These are phyloP conservation scores for Tetraselmis striata DNA, from an alignment of 139 green algal species.

Conservation along the genomic window DNA sequence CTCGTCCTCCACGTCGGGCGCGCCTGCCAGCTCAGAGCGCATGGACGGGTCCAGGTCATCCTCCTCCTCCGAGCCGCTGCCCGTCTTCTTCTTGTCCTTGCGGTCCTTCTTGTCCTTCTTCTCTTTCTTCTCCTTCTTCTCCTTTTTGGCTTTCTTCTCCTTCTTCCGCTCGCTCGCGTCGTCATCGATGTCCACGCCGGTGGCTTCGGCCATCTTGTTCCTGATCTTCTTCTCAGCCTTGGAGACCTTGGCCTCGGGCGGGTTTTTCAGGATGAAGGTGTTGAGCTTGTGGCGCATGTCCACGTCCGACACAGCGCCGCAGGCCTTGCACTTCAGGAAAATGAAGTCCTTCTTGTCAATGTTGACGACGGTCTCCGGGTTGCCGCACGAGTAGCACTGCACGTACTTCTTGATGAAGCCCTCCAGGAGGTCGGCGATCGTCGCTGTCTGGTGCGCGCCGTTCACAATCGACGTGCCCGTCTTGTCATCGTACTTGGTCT, in stretches of 20 bases:
- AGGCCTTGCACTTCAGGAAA: conserved; percentile 91
- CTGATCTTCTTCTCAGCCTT: conserved; percentile 85
- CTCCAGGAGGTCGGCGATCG: conserved; percentile 85
- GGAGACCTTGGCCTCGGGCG: conserved; percentile 83
- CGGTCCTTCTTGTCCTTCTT: no score
- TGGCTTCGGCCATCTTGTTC: conserved; percentile 45
- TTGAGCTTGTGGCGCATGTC: conserved; percentile 95
- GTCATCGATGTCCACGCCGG: conserved; percentile 33
- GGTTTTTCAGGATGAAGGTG: conserved; percentile 98
- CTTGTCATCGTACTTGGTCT: conserved; percentile 92
- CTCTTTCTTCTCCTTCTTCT: conserved; percentile 50
- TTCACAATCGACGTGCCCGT: conserved; percentile 92
- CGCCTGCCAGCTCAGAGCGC: background rate
- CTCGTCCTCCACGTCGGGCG: conserved; percentile 13
- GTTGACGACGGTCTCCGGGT: conserved; percentile 94
- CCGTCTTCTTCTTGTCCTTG: conserved; percentile 36
- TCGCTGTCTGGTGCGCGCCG: conserved; percentile 66
- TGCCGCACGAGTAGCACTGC: conserved; percentile 96
- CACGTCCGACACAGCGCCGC: conserved; percentile 75
- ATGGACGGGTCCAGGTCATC: no score
- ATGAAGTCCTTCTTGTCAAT: conserved; percentile 82
- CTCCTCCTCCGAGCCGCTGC: conserved; percentile 22
- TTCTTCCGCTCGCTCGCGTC: conserved; percentile 43
- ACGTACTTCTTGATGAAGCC: conserved; percentile 99
- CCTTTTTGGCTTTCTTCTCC: conserved; percentile 55